Base-by-base conservation (phyloP, 106 monocot species). In the Cymbidium sinense region DNA sequence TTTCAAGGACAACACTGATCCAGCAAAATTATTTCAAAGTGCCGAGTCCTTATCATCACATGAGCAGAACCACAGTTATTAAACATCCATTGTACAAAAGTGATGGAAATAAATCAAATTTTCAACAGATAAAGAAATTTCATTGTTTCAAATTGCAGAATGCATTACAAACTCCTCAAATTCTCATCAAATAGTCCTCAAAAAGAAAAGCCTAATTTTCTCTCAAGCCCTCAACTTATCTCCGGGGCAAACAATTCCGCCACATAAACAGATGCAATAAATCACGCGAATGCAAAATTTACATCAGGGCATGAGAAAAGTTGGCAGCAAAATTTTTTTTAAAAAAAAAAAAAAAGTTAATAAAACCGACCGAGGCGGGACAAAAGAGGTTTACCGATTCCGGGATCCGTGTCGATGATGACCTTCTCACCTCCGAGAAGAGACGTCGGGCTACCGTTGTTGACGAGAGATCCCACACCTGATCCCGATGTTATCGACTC, bases 361-460 rank as follows among this genome's bases (percentile, higher is more conserved):
- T n/a, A n/a, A n/a, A n/a, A n/a, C n/a, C n/a, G n/a, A n/a, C n/a
- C n/a, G n/a, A 70, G 3, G 0, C 7, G 7, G 33, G 34, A 20
- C 2, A 5, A 64, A 34, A 33, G 18, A 31, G 23, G n/a, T 23
- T 35, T 86, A 93, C 93, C 93, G 69, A 93, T 93, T 44, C 93
- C 93, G 30, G 93, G 93, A 88, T 93, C 93, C 44, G 93, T 93
- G 78, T 93, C 93, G 82, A 93, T 90, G 88, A 93, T 93, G 79
- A 93, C 58, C 78, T 93, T 93, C 74, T 79, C 77, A 5, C 74
- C 41, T 23, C 74, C 43, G 36, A 20, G 71, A 44, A 43, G 44
- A n/a, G 37, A 4, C 37, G 19, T 15, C 21, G 21, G 5, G 44
- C 35, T 13, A 0, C 25, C 43, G 13, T 28, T 74, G 41, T 15